Percentiles rank a stretch among this genome's conserved stretches.
phyloP scores from a whole-genome alignment of 257 asterid species.

The Schizonepeta tenuifolia region DNA sequence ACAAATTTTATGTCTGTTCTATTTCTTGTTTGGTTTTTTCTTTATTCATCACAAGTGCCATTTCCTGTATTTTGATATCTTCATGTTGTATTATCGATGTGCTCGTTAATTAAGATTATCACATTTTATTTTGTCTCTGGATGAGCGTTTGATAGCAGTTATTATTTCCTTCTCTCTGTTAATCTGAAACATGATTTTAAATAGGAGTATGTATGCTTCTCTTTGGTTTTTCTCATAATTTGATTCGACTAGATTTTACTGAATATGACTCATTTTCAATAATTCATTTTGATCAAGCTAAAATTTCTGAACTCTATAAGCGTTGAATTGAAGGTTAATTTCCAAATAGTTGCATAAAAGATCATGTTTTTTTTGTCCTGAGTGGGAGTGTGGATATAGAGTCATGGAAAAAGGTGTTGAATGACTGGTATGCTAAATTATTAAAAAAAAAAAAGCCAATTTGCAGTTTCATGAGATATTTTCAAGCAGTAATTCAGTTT shows the following conservation, averaged over 20 bases:
- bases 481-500: no score
- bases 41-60: background rate
- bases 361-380: conserved; percentile 8
- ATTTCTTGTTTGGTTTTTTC: background rate
- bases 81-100: background rate
- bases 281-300: background rate
- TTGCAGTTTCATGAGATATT: background rate
- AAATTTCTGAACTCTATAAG: conserved; percentile 17
- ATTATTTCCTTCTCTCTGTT: background rate
- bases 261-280: conserved; percentile 19
- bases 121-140: background rate
- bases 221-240: background rate
- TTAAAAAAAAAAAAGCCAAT: background rate
- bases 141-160: background rate
- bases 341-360: background rate
- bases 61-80: conserved; percentile 12
- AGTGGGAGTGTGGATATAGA: background rate
- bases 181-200: conserved; percentile 20
- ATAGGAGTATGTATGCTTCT: conserved; percentile 17
- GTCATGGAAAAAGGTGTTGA: background rate
- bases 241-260: conserved; percentile 18
- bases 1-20: conserved; percentile 1
- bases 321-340: conserved; percentile 23
- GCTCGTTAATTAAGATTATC: no score
- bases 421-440: conserved; percentile 9